Evolutionary conservation across 129 eudicot genomes (phyloP).

Genomic region (Ambrosia trifida): DNA sequence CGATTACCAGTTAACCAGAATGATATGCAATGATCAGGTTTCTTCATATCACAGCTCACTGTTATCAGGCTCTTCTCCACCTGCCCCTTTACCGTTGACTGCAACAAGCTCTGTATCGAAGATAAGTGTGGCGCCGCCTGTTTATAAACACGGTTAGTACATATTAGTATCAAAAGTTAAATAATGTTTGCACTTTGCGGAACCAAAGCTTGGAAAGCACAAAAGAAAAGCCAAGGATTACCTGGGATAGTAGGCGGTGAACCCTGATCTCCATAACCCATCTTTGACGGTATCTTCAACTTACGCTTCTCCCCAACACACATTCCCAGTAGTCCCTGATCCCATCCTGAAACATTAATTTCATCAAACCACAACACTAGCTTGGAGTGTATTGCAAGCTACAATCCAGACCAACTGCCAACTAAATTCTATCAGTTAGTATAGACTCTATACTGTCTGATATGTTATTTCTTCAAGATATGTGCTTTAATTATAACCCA

Average conservation of each 20-base stretch:
- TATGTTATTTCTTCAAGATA: not conserved
- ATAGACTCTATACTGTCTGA: not conserved
- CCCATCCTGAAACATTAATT: constrained; percentile 76
- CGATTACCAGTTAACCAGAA: constrained; percentile 18
- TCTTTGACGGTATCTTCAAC: constrained; percentile 91
- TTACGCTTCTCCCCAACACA: constrained; percentile 96
- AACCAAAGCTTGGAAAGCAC: not conserved
- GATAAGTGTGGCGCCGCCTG: constrained; percentile 96
- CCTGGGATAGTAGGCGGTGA: constrained; percentile 99
- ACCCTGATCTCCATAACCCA: constrained; percentile 95
- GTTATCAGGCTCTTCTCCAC: constrained; percentile 38
- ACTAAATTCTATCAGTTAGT: not conserved
- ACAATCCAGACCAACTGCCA: too few species aligned
- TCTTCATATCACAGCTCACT: constrained; percentile 53
- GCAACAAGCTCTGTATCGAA: constrained; percentile 93
- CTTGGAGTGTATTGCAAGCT: too few species aligned
- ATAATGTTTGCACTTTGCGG: not conserved
- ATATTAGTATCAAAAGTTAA: not conserved
- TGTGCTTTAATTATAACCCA: not conserved
- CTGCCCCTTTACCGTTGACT: constrained; percentile 72
- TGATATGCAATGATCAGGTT: constrained; percentile 3
- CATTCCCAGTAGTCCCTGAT: constrained; percentile 96
- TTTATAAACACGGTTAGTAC: not conserved
- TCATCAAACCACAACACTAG: constrained; percentile 4
- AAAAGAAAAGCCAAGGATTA: constrained; percentile 22